Base-by-base conservation (phyloP, 768 basidiomycete species). In the Mycena belliarum region DNA sequence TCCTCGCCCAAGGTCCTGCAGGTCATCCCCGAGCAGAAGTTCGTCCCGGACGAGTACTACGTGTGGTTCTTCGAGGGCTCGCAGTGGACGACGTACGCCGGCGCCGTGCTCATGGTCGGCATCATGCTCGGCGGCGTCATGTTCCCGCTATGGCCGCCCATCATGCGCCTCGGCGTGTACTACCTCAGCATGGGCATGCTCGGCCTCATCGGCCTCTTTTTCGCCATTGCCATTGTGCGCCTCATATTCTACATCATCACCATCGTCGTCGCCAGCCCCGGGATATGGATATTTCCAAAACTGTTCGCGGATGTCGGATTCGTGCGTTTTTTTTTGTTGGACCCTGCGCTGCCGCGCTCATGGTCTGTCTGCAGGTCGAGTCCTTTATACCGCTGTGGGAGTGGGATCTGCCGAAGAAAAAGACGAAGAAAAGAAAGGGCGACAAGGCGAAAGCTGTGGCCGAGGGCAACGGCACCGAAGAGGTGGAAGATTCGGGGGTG, bases 201-300 rank as follows among this genome's bases (percentile, higher is more conserved):
- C 40, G 91, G 90, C 28, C 79, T 98, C 61, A 83, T 98, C 55
- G 95, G 85, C 32, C 76, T 93, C 55, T 95, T 99, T 78, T 93
- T 98, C 69, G 94, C 72, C 12, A 82, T 98, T 58, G 93, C 95
- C 16, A 85, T 98, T 63, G 80, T 98, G 50, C 85, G 97, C 49
- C 78, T 98, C 52, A 90, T 99, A 65, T 89, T 98, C 77, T 98
- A 94, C 75, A 82, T 95, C 72, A 84, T 95, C 67, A 95, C 96
- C n/a, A 70, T 95, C 63, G 73, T 98, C 67, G 85, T 85, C 54
- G 87, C 85, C 29, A 85, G 87, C 59, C 93, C 93, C 15, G 97
- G 95, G 41, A 97, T 99, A 46, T 99, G 97, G 97, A 89, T 98
- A 76, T 99, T 98, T 80, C 97, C 97, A 0, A 89, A 96, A 69